Evolutionary conservation across 164 flowering plant species (phyloP), one percentile per base, ranked within the genome.

Genomic region (Tetracentron sinense): DNA sequence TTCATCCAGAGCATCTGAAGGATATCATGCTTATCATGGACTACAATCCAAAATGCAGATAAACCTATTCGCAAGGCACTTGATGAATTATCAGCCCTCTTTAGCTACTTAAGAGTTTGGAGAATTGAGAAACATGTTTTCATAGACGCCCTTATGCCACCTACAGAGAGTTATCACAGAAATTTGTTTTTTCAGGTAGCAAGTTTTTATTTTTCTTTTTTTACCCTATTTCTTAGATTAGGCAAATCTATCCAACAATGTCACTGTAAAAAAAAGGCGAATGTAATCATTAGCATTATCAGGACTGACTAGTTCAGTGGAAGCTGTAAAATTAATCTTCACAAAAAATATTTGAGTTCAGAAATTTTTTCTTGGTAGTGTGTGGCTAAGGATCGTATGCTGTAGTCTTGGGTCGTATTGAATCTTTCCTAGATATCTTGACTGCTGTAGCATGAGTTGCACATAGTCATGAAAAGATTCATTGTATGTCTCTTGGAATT

Each of bases 111-210:
- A 67, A 82, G 93, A 77, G 72, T 82, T 35, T 94, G 97, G 97
- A 83, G 73, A 67, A 79, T 94, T 25, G 89, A 94, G 50, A 74
- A 72, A 67, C 67, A 83, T 78, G 82, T 85, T 49, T 78, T 71
- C 57, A 64, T 94, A 22, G 91, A 94, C 79, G 78, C 85, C 58
- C 82, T 93, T n/a, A 85, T 94, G 96, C 86, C 91, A 69, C 96
- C 98, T 54, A 75, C 85, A 31, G 98, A 94, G 72, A 60, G 48
- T 60, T 94, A 86, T 67, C 87, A 90, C 66, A 75, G 86, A 49
- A 81, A 83, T 70, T 35, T 87, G 57, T 89, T 81, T 75, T 94
- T 89, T 54, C 97, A 94, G 95, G 97, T 89, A 75, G 16, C 17
- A 31, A 29, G 47, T 7, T 55, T 14, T 58, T 25, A 22, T 25